These are phyloP conservation scores for Nicotiana obtusifolia DNA, from an alignment of 257 asterid species.

Conservation along the genomic window DNA sequence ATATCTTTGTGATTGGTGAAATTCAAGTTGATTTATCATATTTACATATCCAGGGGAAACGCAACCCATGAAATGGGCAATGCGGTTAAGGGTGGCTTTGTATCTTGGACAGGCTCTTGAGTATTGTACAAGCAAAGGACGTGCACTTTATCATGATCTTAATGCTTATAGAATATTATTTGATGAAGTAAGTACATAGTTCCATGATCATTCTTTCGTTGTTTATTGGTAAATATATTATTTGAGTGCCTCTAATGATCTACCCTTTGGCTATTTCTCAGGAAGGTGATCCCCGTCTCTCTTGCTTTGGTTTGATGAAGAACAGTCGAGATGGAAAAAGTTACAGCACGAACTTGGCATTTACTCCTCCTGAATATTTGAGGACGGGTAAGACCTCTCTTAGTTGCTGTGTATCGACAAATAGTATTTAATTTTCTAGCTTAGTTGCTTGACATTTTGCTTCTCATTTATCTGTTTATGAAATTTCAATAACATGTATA, in stretches of 20 bases:
- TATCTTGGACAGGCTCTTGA: slow-evolving; percentile 88
- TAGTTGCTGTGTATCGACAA: neutral
- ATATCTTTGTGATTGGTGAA: neutral
- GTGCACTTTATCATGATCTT: slow-evolving; percentile 91
- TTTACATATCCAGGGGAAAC: slow-evolving; percentile 67
- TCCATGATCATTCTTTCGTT: neutral
- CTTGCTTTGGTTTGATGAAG: slow-evolving; percentile 72
- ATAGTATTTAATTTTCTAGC: neutral
- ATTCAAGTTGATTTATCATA: neutral
- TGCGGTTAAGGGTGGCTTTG: slow-evolving; percentile 91
- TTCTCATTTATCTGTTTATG: neutral
- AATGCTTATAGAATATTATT: slow-evolving; percentile 90
- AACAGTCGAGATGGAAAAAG: slow-evolving; percentile 72
- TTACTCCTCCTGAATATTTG: slow-evolving; percentile 69
- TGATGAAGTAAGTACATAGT: slow-evolving; percentile 63
- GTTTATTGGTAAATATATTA: neutral
- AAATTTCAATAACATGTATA: neutral
- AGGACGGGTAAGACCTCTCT: slow-evolving; percentile 45
- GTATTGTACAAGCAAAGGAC: slow-evolving; percentile 82
- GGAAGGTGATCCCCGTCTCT: slow-evolving; percentile 58
- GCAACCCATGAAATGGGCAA: slow-evolving; percentile 99
- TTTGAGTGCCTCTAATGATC: neutral
- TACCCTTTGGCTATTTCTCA: slow-evolving; percentile 10
- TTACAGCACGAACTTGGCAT: slow-evolving; percentile 67
- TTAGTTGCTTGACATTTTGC: neutral